Conservation (phyloP, 2,329 filamentous ascomycete species). For the Dryadomyces quercus-mongolicae region DNA sequence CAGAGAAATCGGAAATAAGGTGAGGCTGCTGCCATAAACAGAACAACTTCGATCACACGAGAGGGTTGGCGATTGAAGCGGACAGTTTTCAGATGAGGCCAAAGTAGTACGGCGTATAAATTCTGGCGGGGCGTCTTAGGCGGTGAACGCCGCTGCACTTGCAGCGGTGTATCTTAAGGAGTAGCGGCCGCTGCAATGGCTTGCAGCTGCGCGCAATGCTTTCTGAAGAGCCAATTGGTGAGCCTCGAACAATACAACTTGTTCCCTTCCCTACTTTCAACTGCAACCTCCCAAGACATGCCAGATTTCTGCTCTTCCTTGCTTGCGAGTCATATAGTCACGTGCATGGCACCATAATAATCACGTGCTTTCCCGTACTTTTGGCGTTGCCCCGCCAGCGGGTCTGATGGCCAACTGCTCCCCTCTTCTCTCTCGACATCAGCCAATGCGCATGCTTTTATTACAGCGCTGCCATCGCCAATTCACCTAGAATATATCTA, state of each 20-base stretch:
- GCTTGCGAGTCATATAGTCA: neutral
- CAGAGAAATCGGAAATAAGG: neutral
- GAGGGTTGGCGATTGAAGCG: neutral
- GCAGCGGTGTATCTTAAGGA: too few relatives aligned
- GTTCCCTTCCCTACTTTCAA: too few relatives aligned
- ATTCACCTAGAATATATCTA: neutral
- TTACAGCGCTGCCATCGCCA: too few relatives aligned
- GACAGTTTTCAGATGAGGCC: neutral
- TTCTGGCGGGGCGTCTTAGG: too few relatives aligned
- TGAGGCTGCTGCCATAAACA: neutral
- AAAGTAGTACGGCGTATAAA: too few relatives aligned
- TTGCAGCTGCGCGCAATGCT: too few relatives aligned
- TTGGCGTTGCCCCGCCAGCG: constrained; percentile 44
- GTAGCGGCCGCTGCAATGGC: too few relatives aligned
- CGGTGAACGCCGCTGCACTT: too few relatives aligned
- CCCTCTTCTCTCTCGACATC: neutral
- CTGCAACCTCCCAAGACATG: too few relatives aligned
- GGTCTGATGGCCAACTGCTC: neutral
- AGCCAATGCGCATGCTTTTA: neutral
- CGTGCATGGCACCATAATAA: neutral
- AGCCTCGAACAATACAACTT: too few relatives aligned
- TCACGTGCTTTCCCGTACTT: constrained; percentile 37
- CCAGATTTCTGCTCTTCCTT: too few relatives aligned
- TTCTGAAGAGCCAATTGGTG: too few relatives aligned
- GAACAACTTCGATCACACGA: neutral